Evolutionary conservation across 352 stramenopile genomes (phyloP).

Genomic region (Plasmopara halstedii): DNA sequence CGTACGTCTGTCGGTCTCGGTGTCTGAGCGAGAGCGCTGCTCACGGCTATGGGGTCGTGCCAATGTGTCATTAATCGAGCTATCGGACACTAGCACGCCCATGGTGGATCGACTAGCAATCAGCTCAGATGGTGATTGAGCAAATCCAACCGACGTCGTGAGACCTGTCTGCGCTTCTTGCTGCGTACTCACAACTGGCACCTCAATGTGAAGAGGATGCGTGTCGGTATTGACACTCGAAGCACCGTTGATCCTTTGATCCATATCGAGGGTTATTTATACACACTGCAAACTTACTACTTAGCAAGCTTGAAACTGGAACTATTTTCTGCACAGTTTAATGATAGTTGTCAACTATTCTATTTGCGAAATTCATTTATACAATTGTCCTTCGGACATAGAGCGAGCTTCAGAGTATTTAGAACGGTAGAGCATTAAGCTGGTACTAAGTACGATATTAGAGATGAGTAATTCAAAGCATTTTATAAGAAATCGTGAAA

Average conservation of each 20-base stretch:
- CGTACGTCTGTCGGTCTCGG: conserved; percentile 1
- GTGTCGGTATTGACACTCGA: neutral
- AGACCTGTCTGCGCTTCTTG: neutral
- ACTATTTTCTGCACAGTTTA: too few relatives aligned
- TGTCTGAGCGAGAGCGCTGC: conserved; percentile 6
- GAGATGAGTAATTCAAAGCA: too few relatives aligned
- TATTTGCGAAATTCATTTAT: too few relatives aligned
- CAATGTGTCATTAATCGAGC: conserved; percentile 4
- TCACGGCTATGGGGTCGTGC: conserved; percentile 10
- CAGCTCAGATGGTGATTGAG: conserved; percentile 2
- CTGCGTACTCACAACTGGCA: neutral
- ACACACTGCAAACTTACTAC: too few relatives aligned
- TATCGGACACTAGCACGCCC: neutral
- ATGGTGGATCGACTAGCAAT: conserved; percentile 1
- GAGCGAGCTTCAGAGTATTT: too few relatives aligned
- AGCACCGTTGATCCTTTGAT: conserved; percentile 4
- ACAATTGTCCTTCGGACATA: too few relatives aligned
- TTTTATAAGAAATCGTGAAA: too few relatives aligned
- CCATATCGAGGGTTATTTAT: conserved; percentile 13
- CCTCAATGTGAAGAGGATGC: neutral
- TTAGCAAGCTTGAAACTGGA: too few relatives aligned
- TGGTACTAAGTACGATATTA: too few relatives aligned
- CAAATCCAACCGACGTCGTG: neutral
- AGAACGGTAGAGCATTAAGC: too few relatives aligned
- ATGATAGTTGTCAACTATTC: too few relatives aligned